phyloP scores from a whole-genome alignment of 306 rosid species.

The Dryas drummondii region DNA sequence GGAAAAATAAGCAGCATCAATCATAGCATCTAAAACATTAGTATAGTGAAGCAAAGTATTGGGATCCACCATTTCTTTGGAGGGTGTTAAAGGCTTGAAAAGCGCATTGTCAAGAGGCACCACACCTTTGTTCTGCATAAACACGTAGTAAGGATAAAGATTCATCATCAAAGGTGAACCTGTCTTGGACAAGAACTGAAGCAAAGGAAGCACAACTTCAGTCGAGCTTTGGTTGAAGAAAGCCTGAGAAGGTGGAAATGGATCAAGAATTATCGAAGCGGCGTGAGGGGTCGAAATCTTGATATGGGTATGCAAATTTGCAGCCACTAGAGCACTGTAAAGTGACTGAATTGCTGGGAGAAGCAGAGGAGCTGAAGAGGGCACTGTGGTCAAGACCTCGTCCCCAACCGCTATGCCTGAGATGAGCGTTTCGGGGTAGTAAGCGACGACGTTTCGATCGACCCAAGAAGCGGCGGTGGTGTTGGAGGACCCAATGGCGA shows the following conservation, averaged over 20 bases:
- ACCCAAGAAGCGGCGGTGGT: constrained; percentile 77
- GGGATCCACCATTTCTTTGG: constrained; percentile 87
- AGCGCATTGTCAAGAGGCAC: constrained; percentile 73
- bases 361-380: constrained; percentile 63
- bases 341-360: constrained; percentile 69
- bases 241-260: constrained; percentile 92
- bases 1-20: constrained; percentile 77
- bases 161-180: constrained; percentile 82
- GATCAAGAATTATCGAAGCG: constrained; percentile 57
- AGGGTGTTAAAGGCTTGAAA: constrained; percentile 72
- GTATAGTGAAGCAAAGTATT: constrained; percentile 87
- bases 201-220: constrained; percentile 48
- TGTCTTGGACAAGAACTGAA: constrained; percentile 57
- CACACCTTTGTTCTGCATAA: constrained; percentile 71
- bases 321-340: constrained; percentile 60
- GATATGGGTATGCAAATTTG: constrained; percentile 54
- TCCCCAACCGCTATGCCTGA: constrained; percentile 73
- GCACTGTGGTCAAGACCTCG: constrained; percentile 71
- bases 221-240: constrained; percentile 66
- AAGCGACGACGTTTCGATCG: constrained; percentile 59
- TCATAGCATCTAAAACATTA: constrained; percentile 78
- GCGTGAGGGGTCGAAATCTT: constrained; percentile 76
- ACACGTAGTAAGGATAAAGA: constrained; percentile 81
- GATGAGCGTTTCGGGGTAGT: constrained; percentile 64
- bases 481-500: constrained; percentile 81